Conservation (phyloP, 2,329 filamentous ascomycete species). For the Fusarium haematococcum region DNA sequence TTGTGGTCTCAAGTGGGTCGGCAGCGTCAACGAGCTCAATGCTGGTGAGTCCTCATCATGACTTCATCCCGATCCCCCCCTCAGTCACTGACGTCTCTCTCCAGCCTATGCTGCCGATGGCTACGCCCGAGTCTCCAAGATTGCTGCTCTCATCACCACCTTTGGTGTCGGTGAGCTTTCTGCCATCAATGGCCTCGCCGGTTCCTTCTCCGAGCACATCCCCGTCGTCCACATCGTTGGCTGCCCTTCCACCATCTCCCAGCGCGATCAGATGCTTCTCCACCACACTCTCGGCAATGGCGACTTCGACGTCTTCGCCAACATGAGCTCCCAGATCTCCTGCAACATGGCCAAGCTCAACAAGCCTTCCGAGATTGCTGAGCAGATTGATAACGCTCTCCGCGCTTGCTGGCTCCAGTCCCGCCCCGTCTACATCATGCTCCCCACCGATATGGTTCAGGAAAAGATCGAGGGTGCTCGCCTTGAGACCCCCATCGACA, state of each 20-base stretch:
- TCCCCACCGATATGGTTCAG: conserved; percentile 84
- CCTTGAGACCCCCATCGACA: conserved; percentile 77
- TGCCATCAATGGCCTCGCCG: conserved; percentile 78
- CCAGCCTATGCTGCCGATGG: conserved; percentile 83
- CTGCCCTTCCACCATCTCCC: conserved; percentile 61
- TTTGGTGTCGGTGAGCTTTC: conserved; percentile 83
- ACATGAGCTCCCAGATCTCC: conserved; percentile 81
- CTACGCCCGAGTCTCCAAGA: conserved; percentile 79
- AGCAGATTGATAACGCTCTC: conserved; percentile 82
- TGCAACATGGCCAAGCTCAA: conserved; percentile 78
- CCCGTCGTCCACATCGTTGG: conserved; percentile 78
- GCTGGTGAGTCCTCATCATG: conserved; percentile 63
- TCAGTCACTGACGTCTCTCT: conserved; percentile 26
- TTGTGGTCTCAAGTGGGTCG: conserved; percentile 71
- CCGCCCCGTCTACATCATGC: conserved; percentile 84
- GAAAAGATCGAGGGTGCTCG: conserved; percentile 80
- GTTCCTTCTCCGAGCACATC: conserved; percentile 79
- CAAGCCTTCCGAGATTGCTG: conserved; percentile 75
- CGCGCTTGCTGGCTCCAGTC: conserved; percentile 79
- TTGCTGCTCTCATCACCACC: conserved; percentile 78
- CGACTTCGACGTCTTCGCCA: conserved; percentile 84
- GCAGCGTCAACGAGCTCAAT: conserved; percentile 79
- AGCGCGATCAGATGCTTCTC: conserved; percentile 61
- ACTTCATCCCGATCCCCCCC: conserved; percentile 5
- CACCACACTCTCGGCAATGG: conserved; percentile 82